phyloP scores from a whole-genome alignment of 148 eudicot genomes.

The Camellia granthamiana region DNA sequence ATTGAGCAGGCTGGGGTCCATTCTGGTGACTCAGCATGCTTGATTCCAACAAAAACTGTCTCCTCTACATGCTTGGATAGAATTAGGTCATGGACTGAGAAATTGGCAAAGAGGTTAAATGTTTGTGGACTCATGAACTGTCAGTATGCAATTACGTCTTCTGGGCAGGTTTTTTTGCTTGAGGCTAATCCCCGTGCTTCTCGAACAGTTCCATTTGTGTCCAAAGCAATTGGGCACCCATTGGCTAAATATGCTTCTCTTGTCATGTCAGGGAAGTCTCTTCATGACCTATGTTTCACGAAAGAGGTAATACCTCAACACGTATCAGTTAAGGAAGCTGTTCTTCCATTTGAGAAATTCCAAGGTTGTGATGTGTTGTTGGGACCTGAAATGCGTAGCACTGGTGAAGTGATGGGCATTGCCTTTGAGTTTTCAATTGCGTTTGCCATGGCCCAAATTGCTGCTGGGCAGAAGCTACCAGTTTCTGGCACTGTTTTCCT shows the following conservation, averaged over 20 bases:
- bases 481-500: constrained; percentile 76
- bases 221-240: constrained; percentile 96
- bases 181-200: constrained; percentile 99
- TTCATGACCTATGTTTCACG: constrained; percentile 62
- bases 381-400: constrained; percentile 99
- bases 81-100: constrained; percentile 84
- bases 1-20: constrained; percentile 99
- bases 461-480: constrained; percentile 89
- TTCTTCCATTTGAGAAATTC: constrained; percentile 93
- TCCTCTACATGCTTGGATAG: constrained; percentile 62
- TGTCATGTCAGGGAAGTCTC: constrained; percentile 96
- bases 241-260: constrained; percentile 93
- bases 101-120: constrained; percentile 75
- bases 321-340: constrained; percentile 91
- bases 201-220: constrained; percentile 89
- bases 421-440: constrained; percentile 58
- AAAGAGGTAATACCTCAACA: constrained; percentile 86
- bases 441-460: constrained; percentile 88
- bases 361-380: constrained; percentile 84
- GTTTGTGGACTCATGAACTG: constrained; percentile 98
- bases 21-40: constrained; percentile 97
- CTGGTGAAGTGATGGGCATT: constrained; percentile 97
- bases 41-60: constrained; percentile 75
- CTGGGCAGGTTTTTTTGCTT: constrained; percentile 83
- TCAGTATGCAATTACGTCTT: constrained; percentile 83